phyloP scores from a whole-genome alignment of 345 rosid species.

The Linum trigynum region DNA sequence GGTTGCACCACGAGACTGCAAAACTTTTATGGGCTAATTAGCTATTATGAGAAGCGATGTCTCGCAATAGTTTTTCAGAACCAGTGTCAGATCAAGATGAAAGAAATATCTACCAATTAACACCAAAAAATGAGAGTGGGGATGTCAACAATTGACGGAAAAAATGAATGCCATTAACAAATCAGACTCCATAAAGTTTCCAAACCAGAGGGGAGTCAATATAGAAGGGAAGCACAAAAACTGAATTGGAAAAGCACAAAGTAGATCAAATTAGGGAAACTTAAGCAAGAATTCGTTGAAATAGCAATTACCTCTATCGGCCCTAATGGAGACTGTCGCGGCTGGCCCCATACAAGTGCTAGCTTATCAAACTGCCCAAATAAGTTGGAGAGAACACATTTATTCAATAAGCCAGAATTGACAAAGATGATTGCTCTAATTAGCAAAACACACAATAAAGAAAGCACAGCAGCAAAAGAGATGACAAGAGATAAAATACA shows the following conservation, averaged over 20 bases:
- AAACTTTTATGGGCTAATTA: no score
- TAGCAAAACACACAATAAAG: background rate
- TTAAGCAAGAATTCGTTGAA: background rate
- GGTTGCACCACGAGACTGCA: background rate
- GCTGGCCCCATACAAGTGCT: conserved; percentile 84
- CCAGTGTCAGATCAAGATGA: no score
- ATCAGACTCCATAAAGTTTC: background rate
- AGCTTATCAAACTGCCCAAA: conserved; percentile 66
- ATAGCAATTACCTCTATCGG: conserved; percentile 50
- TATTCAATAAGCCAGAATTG: background rate
- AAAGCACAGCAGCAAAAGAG: background rate
- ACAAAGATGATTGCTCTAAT: background rate
- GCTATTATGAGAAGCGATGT: no score
- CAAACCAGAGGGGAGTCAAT: background rate
- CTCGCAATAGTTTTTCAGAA: no score
- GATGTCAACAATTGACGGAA: no score
- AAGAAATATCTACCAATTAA: no score
- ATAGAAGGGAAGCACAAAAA: background rate
- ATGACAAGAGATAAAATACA: background rate
- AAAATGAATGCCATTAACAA: background rate
- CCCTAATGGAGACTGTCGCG: conserved; percentile 72
- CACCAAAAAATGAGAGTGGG: no score
- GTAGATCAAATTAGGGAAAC: background rate
- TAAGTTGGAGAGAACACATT: background rate
- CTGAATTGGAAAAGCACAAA: background rate